A percentile compares a stretch with the other conserved stretches of the same genome.
These are phyloP conservation scores for Cucumis sativus DNA, from an alignment of 306 rosid genomes.

Conservation along the genomic window DNA sequence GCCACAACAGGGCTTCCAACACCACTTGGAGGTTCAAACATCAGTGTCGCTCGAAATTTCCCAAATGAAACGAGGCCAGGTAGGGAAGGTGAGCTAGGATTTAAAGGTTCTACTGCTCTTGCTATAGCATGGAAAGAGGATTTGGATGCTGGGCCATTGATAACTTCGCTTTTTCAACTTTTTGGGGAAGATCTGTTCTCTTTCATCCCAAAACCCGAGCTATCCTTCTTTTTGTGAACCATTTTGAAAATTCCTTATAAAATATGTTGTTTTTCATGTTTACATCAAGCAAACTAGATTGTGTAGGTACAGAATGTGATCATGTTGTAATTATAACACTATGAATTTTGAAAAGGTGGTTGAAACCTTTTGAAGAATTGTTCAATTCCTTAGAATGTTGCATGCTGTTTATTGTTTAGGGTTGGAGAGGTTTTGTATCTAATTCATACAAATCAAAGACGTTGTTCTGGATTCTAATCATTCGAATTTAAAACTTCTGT, in stretches of 20 bases:
- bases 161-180: slow-evolving; percentile 43
- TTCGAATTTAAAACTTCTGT: too few relatives aligned
- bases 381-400: background rate
- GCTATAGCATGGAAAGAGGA: slow-evolving; percentile 91
- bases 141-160: slow-evolving; percentile 47
- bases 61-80: slow-evolving; percentile 27
- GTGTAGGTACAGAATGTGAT: background rate
- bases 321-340: background rate
- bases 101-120: slow-evolving; percentile 38
- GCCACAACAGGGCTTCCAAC: slow-evolving; percentile 40
- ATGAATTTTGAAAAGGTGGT: background rate
- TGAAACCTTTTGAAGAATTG: background rate
- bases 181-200: slow-evolving; percentile 62
- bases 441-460: too few relatives aligned
- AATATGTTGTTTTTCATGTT: background rate
- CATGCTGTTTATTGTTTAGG: background rate
- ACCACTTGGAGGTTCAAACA: slow-evolving; percentile 27
- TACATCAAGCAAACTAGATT: background rate
- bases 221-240: slow-evolving; percentile 33
- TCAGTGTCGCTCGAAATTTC: slow-evolving; percentile 25
- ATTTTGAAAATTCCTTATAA: background rate
- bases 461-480: too few relatives aligned
- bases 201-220: slow-evolving; percentile 52
- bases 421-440: background rate
- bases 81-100: slow-evolving; percentile 33